Conservation (phyloP, 1,284 basidiomycete genomes). For the Sphaerobolus stellatus region DNA sequence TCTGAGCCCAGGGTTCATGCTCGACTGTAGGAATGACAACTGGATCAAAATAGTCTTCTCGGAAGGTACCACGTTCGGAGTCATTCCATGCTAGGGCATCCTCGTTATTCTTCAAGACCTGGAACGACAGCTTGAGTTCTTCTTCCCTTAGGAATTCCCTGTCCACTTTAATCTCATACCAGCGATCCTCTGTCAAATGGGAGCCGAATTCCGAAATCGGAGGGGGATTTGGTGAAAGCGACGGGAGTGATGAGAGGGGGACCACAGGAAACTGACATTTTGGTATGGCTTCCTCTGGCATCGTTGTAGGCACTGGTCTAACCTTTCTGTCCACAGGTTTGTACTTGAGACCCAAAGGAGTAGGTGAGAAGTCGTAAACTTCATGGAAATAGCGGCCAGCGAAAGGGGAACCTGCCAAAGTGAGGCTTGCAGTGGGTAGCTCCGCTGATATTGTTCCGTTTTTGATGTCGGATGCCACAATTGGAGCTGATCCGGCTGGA, state of each 20-base stretch:
- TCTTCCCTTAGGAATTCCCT: constrained; percentile 28
- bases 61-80: constrained; percentile 33
- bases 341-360: too few species aligned
- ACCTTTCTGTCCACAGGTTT: constrained; percentile 25
- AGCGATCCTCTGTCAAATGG: constrained; percentile 18
- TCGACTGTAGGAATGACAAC: constrained; percentile 35
- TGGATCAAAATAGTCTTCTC: constrained; percentile 35
- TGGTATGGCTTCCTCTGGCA: constrained; percentile 24
- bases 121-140: constrained; percentile 30
- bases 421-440: too few species aligned
- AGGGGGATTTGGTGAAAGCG: constrained; percentile 15
- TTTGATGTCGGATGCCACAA: too few species aligned
- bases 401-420: too few species aligned
- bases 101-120: constrained; percentile 30
- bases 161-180: constrained; percentile 25
- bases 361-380: too few species aligned
- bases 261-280: constrained; percentile 18
- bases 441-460: too few species aligned
- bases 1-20: constrained; percentile 36
- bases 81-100: constrained; percentile 34
- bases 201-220: constrained; percentile 18
- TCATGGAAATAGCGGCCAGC: too few species aligned
- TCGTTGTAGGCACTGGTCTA: constrained; percentile 27
- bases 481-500: too few species aligned
- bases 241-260: constrained; percentile 14